Conservation (phyloP, 2,329 filamentous ascomycete genomes). For the Peltaster fructicola region DNA sequence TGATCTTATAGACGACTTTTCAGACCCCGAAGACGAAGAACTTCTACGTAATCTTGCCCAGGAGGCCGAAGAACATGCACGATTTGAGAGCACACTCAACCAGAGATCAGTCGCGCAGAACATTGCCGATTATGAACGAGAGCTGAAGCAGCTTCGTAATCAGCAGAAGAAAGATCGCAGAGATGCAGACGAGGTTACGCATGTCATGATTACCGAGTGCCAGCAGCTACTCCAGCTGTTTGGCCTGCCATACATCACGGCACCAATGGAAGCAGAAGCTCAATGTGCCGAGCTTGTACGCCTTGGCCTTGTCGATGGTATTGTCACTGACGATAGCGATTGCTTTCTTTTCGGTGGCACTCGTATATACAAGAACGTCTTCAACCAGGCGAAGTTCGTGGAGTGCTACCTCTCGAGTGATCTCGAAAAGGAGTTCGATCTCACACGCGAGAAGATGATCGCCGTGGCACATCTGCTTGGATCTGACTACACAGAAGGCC, state of each 20-base stretch:
- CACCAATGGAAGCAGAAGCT: slow-evolving; percentile 96
- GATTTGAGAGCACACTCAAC: slow-evolving; percentile 79
- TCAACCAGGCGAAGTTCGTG: slow-evolving; percentile 94
- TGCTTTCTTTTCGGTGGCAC: slow-evolving; percentile 94
- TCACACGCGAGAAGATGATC: slow-evolving; percentile 76
- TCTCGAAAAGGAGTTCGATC: slow-evolving; percentile 72
- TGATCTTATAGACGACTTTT: slow-evolving; percentile 33
- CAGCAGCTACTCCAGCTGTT: slow-evolving; percentile 81
- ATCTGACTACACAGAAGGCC: slow-evolving; percentile 85
- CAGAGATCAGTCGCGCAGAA: slow-evolving; percentile 49
- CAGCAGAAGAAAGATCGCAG: slow-evolving; percentile 93
- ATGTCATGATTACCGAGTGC: slow-evolving; percentile 90
- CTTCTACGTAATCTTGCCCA: slow-evolving; percentile 69
- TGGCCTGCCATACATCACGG: slow-evolving; percentile 88
- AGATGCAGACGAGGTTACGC: slow-evolving; percentile 91
- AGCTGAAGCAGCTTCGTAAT: slow-evolving; percentile 69
- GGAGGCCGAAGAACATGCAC: slow-evolving; percentile 84
- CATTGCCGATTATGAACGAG: slow-evolving; percentile 64
- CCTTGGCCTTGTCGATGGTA: slow-evolving; percentile 82
- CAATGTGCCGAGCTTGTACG: slow-evolving; percentile 85
- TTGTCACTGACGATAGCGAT: slow-evolving; percentile 94
- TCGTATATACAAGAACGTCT: slow-evolving; percentile 98
- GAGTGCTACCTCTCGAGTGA: slow-evolving; percentile 82
- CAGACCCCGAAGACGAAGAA: slow-evolving; percentile 83
- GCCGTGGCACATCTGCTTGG: slow-evolving; percentile 79